Evolutionary conservation across 2,329 filamentous ascomycete species (phyloP).

Genomic region (Xylaria sp.): DNA sequence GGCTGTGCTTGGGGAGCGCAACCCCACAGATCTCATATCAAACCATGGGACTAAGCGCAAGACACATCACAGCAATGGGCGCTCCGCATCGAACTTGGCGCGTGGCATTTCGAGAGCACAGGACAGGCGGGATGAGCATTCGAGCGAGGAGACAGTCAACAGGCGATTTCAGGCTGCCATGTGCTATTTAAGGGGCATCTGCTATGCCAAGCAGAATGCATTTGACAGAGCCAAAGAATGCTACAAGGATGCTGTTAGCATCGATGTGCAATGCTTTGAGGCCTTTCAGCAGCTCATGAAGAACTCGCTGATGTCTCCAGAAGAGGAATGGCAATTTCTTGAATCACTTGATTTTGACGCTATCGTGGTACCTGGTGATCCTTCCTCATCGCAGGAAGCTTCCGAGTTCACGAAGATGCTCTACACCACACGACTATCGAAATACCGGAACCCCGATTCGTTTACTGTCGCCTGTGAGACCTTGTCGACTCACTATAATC

Average conservation of each 20-base stretch:
- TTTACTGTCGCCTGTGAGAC: constrained; percentile 88
- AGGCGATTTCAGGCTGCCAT: constrained; percentile 93
- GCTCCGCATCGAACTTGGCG: constrained; percentile 30
- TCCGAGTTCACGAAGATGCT: constrained; percentile 94
- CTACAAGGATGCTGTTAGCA: constrained; percentile 95
- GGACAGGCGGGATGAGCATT: constrained; percentile 41
- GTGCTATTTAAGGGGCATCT: constrained; percentile 93
- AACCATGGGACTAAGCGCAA: constrained; percentile 70
- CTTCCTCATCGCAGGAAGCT: constrained; percentile 78
- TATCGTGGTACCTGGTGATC: constrained; percentile 69
- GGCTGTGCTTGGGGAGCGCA: constrained; percentile 84
- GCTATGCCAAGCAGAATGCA: constrained; percentile 95
- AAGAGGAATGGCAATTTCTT: constrained; percentile 89
- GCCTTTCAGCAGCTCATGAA: constrained; percentile 98
- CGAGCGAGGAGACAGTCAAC: constrained; percentile 71
- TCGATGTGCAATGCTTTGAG: constrained; percentile 98
- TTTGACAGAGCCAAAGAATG: constrained; percentile 98
- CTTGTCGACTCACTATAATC: constrained; percentile 89
- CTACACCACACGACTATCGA: constrained; percentile 93
- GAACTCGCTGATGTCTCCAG: constrained; percentile 87
- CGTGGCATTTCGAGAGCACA: constrained; percentile 33
- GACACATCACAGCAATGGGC: constrained; percentile 62
- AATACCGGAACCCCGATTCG: constrained; percentile 85
- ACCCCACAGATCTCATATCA: constrained; percentile 84
- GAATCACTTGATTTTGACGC: constrained; percentile 90